Percentiles rank a stretch among this genome's conserved stretches.
Evolutionary conservation across 441 rosid genomes (phyloP).

Genomic region (Gossypium davidsonii): DNA sequence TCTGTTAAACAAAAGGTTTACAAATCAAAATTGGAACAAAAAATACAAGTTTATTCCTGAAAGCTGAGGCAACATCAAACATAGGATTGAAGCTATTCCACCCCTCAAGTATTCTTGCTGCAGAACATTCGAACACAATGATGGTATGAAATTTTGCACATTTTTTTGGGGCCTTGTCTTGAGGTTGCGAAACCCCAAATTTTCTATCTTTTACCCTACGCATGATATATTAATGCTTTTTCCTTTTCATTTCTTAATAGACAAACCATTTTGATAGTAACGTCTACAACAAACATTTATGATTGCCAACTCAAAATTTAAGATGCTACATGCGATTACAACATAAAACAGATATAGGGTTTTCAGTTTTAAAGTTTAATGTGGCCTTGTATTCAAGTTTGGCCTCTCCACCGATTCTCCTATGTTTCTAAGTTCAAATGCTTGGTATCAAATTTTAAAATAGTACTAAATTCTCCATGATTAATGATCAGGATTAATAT

Average conservation of each 20-base stretch:
- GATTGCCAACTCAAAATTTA: neutral
- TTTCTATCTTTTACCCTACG: neutral
- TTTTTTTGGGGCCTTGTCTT: neutral
- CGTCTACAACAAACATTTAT: neutral
- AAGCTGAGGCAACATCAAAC: neutral
- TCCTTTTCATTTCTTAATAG: neutral
- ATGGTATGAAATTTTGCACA: neutral
- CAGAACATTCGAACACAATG: neutral
- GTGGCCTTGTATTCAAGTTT: neutral
- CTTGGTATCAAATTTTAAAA: neutral
- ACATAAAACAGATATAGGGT: neutral
- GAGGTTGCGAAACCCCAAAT: neutral
- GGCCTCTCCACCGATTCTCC: neutral
- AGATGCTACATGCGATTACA: neutral
- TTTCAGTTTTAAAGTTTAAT: neutral
- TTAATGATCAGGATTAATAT: neutral
- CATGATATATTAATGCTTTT: neutral
- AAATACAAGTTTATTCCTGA: neutral
- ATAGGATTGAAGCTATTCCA: neutral
- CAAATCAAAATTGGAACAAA: neutral
- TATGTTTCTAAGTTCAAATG: neutral
- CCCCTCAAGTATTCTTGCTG: neutral
- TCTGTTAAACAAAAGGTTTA: slow-evolving; percentile 37
- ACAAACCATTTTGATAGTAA: neutral
- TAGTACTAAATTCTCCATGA: neutral